Evolutionary conservation across 2,329 filamentous ascomycete genomes (phyloP), one percentile per base, ranked within the genome.

Genomic region (Amauroascus verrucosus): DNA sequence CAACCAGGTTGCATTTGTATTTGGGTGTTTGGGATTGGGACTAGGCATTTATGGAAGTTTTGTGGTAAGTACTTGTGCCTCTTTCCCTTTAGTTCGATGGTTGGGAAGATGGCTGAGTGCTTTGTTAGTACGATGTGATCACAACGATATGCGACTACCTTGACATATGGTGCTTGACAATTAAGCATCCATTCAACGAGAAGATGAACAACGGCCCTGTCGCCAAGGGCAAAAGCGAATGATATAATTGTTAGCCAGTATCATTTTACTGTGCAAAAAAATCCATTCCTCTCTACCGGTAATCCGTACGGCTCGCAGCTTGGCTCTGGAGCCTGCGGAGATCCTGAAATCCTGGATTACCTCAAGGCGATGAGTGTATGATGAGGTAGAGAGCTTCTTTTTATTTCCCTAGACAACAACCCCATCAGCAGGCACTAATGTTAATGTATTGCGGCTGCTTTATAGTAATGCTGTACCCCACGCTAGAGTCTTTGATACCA

Each of bases 141-240:
- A 88, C 93, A 56, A 94, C 88, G 28, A 97, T 98, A 62, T 98
- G 93, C 72, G 93, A 98, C 68, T 95, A 95, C 68, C 77, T 97
- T 57, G 93, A 98, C 67, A 98, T 98, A 61, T 97, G 89, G 88
- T 98, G 93, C 67, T 75, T 98, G 67, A 95, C 87, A 1, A 98
- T 98, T 73, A 98, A 98, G 79, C 84, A 97, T 63, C 81, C 81
- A 0, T 76, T 77, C 56, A 66, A 74, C 33, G 73, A 75, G 49
- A 52, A 32, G 13, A 28, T 24, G 11, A 41, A 26, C 9, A 40
- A 38, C 6, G 7, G 20, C 1, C 26, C 16, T 22, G 3, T 9
- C 11, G 11, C 46, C 2, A 35, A 38, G 22, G 33, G 18, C 16
- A 48, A 48, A 37, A 35, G 46, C 26, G 46, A 11, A n/a, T 48